Evolutionary conservation across 2,329 filamentous ascomycete genomes (phyloP).

Genomic region (Aspergillus pseudoterreus): DNA sequence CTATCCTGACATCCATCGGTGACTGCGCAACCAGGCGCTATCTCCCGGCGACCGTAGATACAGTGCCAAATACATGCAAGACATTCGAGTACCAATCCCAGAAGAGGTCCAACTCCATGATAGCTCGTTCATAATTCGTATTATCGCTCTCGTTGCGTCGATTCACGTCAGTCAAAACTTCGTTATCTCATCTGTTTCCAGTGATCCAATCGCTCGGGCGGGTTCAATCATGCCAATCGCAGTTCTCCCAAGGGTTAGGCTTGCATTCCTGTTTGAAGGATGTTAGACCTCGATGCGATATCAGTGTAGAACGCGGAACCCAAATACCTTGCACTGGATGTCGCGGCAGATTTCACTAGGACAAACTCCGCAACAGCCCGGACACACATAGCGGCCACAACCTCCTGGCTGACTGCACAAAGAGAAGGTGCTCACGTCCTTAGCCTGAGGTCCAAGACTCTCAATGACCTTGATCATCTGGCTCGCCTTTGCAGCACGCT

Average conservation of each 20-base stretch:
- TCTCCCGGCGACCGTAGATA: too few species aligned
- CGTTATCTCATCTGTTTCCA: not conserved
- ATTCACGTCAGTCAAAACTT: not conserved
- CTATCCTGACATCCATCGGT: too few species aligned
- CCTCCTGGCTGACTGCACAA: conserved; percentile 27
- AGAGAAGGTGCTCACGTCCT: conserved; percentile 30
- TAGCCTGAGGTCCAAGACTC: conserved; percentile 19
- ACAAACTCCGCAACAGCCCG: conserved; percentile 33
- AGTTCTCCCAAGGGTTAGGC: conserved; percentile 27
- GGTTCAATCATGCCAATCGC: conserved; percentile 29
- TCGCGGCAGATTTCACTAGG: conserved; percentile 29
- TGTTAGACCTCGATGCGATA: not conserved
- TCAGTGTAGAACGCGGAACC: not conserved
- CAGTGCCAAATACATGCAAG: too few species aligned
- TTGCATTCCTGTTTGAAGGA: conserved; percentile 29
- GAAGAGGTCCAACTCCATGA: too few species aligned
- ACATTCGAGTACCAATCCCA: too few species aligned
- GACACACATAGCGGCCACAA: conserved; percentile 31
- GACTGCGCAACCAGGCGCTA: too few species aligned
- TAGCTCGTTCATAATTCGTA: too few species aligned
- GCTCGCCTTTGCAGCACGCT: conserved; percentile 7
- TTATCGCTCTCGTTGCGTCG: too few species aligned
- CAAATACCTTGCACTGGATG: conserved; percentile 30
- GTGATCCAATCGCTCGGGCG: not conserved
- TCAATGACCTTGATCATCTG: conserved; percentile 20